Conservation (phyloP, 139 green algal species). For the Micractinium sp. region DNA sequence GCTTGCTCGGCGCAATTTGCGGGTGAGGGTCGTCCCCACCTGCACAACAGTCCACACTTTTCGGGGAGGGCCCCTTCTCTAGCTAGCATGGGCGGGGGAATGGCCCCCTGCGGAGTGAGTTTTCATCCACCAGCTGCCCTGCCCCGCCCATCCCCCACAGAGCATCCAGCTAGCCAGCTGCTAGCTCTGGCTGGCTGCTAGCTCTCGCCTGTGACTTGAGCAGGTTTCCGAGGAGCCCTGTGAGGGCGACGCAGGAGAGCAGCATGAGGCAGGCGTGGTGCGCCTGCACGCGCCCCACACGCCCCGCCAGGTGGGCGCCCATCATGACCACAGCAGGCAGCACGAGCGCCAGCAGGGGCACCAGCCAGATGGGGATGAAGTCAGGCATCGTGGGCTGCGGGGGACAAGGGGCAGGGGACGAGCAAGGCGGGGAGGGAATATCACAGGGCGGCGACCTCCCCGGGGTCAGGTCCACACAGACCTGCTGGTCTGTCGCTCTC, state of each 20-base stretch:
- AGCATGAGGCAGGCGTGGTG: constrained; percentile 19
- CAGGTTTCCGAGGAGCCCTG: background rate
- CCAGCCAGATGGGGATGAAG: background rate
- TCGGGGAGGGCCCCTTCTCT: too few relatives aligned
- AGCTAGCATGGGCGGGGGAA: background rate
- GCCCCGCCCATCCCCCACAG: background rate
- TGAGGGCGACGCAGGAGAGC: background rate
- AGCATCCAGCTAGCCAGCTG: background rate
- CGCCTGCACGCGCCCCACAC: background rate
- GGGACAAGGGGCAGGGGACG: background rate
- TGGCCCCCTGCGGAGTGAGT: too few relatives aligned
- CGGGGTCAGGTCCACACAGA: background rate
- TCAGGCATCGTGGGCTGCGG: background rate
- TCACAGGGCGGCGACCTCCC: background rate
- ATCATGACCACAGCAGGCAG: background rate
- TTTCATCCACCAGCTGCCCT: background rate
- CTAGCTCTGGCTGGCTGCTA: background rate
- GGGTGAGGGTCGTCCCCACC: too few relatives aligned
- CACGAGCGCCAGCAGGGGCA: background rate
- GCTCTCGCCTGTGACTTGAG: background rate
- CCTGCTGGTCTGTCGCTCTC: background rate
- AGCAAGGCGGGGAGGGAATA: background rate
- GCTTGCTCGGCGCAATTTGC: too few relatives aligned
- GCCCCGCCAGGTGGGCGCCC: background rate
- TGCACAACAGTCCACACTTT: too few relatives aligned